These are phyloP conservation scores for Kodamaea alishanica DNA, from an alignment of 1,139 yeast species.

Conservation along the genomic window DNA sequence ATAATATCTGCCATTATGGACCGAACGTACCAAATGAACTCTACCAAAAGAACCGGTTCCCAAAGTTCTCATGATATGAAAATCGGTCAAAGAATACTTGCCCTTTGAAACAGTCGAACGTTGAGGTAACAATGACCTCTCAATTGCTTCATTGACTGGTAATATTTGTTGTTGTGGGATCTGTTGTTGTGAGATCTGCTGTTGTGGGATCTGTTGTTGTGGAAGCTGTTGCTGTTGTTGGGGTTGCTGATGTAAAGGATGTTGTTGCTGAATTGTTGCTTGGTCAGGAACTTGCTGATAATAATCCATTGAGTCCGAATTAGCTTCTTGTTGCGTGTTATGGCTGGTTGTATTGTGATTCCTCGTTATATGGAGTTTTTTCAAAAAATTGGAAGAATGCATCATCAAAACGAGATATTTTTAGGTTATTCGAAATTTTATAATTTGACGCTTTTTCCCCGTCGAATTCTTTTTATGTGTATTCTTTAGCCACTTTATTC, in stretches of 20 bases:
- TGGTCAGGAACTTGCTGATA: constrained; percentile 6
- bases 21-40: constrained; percentile 55
- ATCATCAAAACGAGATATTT: constrained; percentile 8
- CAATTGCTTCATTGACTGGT: constrained; percentile 18
- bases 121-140: constrained; percentile 23
- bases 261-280: constrained; percentile 7
- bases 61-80: constrained; percentile 51
- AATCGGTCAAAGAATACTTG: constrained; percentile 52
- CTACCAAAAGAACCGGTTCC: constrained; percentile 66
- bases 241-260: constrained; percentile 8
- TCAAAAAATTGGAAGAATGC: constrained; percentile 22
- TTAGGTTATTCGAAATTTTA: background rate
- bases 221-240: constrained; percentile 5
- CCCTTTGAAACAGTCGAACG: constrained; percentile 44
- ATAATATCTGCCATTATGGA: constrained; percentile 57
- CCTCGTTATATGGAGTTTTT: constrained; percentile 23
- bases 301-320: constrained; percentile 11
- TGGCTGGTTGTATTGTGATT: constrained; percentile 11
- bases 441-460: background rate
- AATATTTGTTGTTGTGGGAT: constrained; percentile 12
- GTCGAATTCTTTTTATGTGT: background rate
- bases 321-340: constrained; percentile 1
- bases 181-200: constrained; percentile 7
- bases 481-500: background rate
- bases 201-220: constrained; percentile 4